Conservation (phyloP, 1,284 basidiomycete genomes). For the Ustilago xerochloae region DNA sequence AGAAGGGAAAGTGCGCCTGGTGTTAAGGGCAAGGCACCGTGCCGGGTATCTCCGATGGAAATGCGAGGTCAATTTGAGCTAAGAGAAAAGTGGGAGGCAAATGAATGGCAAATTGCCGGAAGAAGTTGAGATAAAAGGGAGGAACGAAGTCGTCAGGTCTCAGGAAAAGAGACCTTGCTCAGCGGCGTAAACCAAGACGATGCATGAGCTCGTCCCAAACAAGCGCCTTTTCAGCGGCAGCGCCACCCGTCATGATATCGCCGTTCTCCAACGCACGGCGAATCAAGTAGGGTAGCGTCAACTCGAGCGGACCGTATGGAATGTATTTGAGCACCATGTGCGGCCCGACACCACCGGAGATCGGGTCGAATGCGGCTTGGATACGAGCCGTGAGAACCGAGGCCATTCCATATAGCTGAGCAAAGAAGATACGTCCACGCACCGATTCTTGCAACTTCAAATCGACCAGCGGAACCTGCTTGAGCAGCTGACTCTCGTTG, state of each 20-base stretch:
- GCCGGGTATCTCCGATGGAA: conserved; percentile 25
- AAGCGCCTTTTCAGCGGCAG: conserved; percentile 67
- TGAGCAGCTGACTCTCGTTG: conserved; percentile 4
- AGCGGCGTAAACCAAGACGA: conserved; percentile 41
- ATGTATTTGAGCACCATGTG: conserved; percentile 64
- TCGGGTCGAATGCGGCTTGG: conserved; percentile 73
- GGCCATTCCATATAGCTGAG: conserved; percentile 82
- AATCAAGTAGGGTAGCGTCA: conserved; percentile 80
- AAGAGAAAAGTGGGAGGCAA: background rate
- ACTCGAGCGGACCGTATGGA: conserved; percentile 55
- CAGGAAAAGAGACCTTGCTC: background rate
- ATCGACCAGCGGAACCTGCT: conserved; percentile 36
- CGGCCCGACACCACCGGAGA: conserved; percentile 75
- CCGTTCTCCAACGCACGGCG: conserved; percentile 84
- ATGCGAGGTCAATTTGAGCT: conserved; percentile 1
- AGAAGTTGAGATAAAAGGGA: background rate
- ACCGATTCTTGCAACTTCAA: conserved; percentile 72
- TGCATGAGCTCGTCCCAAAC: conserved; percentile 44
- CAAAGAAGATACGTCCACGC: conserved; percentile 78
- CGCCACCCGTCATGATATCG: conserved; percentile 74
- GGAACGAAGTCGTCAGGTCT: background rate
- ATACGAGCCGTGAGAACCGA: conserved; percentile 82
- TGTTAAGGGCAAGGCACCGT: conserved; percentile 51
- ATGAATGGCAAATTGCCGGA: background rate
- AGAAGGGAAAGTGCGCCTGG: conserved; percentile 11